Conservation (phyloP, 1,284 basidiomycete species). For the Pisolithus thermaeus region DNA sequence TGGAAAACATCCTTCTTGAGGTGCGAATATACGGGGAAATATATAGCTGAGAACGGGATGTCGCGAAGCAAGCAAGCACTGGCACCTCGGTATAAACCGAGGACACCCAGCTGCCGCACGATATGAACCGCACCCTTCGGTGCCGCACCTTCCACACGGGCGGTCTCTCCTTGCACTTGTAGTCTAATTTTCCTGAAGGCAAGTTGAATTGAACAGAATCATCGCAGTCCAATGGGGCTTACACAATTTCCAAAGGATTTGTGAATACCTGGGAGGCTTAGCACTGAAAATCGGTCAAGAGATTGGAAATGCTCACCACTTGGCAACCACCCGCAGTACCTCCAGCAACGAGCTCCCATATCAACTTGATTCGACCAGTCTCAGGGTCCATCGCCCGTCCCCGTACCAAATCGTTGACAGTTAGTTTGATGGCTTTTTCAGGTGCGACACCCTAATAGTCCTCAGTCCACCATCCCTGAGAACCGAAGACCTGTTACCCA, state of each 20-base stretch:
- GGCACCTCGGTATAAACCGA: slow-evolving; percentile 91
- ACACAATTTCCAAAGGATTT: slow-evolving; percentile 93
- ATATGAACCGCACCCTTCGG: slow-evolving; percentile 90
- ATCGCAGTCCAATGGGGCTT: slow-evolving; percentile 25
- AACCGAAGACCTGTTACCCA: slow-evolving; percentile 32
- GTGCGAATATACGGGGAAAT: slow-evolving; percentile 78
- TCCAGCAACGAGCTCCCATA: slow-evolving; percentile 89
- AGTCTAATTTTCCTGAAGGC: slow-evolving; percentile 85
- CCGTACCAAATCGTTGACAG: slow-evolving; percentile 92
- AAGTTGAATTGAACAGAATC: slow-evolving; percentile 5
- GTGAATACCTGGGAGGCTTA: slow-evolving; percentile 73
- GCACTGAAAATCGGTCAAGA: slow-evolving; percentile 10
- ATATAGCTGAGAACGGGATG: slow-evolving; percentile 89
- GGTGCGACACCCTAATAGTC: slow-evolving; percentile 85
- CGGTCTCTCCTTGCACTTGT: slow-evolving; percentile 94
- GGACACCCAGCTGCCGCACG: slow-evolving; percentile 84
- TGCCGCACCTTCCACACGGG: slow-evolving; percentile 72
- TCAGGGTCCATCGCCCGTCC: slow-evolving; percentile 85
- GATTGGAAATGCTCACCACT: slow-evolving; percentile 64
- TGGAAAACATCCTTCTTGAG: slow-evolving; percentile 91
- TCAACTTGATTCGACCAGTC: slow-evolving; percentile 84
- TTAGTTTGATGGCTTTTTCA: slow-evolving; percentile 96
- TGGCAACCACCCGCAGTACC: slow-evolving; percentile 94
- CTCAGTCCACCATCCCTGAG: slow-evolving; percentile 4
- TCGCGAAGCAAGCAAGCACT: slow-evolving; percentile 87